Percentiles rank a stretch among this genome's conserved stretches.
Conservation (phyloP, 2,329 filamentous ascomycete species). For the Cryphonectria parasitica region DNA sequence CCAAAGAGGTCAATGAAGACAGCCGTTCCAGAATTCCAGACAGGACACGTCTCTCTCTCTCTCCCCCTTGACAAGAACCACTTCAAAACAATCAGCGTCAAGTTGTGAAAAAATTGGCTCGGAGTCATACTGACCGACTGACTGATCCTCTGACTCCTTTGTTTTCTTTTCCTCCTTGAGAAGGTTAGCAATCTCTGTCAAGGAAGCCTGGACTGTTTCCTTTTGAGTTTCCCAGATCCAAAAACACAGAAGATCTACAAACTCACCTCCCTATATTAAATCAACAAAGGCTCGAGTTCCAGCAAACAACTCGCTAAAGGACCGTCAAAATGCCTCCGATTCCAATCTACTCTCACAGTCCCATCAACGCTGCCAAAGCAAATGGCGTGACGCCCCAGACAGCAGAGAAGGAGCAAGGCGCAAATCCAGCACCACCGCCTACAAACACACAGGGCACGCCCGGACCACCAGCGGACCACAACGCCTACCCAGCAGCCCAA, state of each 20-base stretch:
- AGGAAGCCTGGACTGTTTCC: neutral
- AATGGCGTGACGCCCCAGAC: constrained; percentile 54
- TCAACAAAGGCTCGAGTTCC: neutral
- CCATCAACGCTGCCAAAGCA: constrained; percentile 61
- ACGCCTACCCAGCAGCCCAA: constrained; percentile 46
- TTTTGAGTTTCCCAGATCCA: neutral
- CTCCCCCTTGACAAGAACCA: neutral
- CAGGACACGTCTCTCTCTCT: constrained; percentile 1
- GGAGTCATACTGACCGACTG: neutral
- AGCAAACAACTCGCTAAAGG: neutral
- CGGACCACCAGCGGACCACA: constrained; percentile 29
- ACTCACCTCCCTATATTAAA: neutral
- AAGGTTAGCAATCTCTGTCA: neutral
- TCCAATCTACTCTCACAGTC: constrained; percentile 61
- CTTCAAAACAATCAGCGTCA: neutral
- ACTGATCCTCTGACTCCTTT: neutral
- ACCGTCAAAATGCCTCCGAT: constrained; percentile 61
- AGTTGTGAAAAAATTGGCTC: neutral
- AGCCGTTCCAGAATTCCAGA: neutral
- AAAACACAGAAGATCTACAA: too few relatives aligned
- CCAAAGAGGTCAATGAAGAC: neutral
- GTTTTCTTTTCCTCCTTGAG: neutral
- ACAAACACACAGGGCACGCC: constrained; percentile 37
- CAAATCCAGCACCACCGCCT: constrained; percentile 31
- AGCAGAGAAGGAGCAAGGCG: constrained; percentile 29